Evolutionary conservation across 2,329 filamentous ascomycete species (phyloP).

Genomic region (Seiridium cupressi): DNA sequence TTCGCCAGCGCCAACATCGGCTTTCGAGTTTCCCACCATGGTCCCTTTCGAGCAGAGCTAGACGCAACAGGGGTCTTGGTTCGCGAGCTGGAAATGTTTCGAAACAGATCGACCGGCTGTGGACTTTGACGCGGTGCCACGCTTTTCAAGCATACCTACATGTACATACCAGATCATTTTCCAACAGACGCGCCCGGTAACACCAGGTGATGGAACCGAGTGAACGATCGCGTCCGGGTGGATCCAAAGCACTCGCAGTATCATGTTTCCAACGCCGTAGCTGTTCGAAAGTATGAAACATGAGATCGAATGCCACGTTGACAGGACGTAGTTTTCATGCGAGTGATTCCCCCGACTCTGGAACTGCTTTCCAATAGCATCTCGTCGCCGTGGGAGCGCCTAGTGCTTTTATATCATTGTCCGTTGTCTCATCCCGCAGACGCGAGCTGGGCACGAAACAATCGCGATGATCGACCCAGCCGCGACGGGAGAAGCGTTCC

Average conservation of each 20-base stretch:
- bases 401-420: slow-evolving; percentile 25
- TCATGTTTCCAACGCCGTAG: no score
- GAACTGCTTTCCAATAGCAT: neutral
- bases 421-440: neutral
- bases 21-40: neutral
- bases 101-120: neutral
- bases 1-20: neutral
- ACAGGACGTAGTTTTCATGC: neutral
- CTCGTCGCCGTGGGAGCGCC: slow-evolving; percentile 11
- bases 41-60: neutral
- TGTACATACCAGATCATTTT: neutral
- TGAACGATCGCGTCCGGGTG: no score
- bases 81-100: neutral
- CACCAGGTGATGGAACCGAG: no score
- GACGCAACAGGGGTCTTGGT: neutral
- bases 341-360: no score
- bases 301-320: neutral
- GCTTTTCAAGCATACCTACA: neutral
- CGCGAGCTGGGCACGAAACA: slow-evolving; percentile 13
- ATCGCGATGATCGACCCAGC: slow-evolving; percentile 8
- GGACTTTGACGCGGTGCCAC: neutral
- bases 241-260: no score
- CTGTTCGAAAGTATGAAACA: no score
- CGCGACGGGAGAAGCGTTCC: slow-evolving; percentile 11
- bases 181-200: neutral